phyloP scores from a whole-genome alignment of 257 asterid genomes.

The Phtheirospermum japonicum region DNA sequence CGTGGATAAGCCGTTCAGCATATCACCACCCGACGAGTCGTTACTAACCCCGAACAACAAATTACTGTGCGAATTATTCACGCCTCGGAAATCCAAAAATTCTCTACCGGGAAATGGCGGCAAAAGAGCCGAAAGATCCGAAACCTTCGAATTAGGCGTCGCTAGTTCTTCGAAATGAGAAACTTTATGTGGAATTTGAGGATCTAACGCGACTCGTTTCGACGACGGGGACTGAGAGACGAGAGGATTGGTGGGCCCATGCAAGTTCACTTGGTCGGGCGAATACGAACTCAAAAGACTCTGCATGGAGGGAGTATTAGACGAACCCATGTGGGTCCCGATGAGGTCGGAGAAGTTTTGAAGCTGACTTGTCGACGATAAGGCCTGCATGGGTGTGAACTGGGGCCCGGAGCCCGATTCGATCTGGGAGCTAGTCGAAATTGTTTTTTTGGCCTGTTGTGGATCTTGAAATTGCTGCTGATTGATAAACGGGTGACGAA shows the following conservation, averaged over 20 bases:
- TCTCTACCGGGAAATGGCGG: conserved; percentile 72
- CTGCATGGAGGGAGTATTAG: conserved; percentile 56
- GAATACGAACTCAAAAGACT: conserved; percentile 65
- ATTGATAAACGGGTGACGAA: not conserved
- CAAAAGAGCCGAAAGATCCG: conserved; percentile 61
- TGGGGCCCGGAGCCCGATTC: conserved; percentile 50
- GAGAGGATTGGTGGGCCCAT: conserved; percentile 44
- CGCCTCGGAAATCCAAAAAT: conserved; percentile 52
- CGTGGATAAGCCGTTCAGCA: conserved; percentile 49
- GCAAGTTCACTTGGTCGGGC: conserved; percentile 48
- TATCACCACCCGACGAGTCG: conserved; percentile 45
- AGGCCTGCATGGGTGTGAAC: conserved; percentile 45
- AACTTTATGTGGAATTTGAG: conserved; percentile 55
- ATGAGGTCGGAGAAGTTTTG: conserved; percentile 58
- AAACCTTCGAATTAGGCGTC: conserved; percentile 50
- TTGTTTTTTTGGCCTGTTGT: conserved; percentile 39
- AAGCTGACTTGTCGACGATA: conserved; percentile 52
- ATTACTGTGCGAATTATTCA: conserved; percentile 48
- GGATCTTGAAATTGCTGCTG: conserved; percentile 50
- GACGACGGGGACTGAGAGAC: conserved; percentile 38
- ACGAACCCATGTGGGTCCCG: conserved; percentile 48
- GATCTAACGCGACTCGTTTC: conserved; percentile 71
- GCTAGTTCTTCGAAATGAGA: conserved; percentile 54
- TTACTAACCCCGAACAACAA: conserved; percentile 53
- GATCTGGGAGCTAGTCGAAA: conserved; percentile 44